Base-by-base conservation (phyloP, 306 rosid species). In the Luffa aegyptiaca region DNA sequence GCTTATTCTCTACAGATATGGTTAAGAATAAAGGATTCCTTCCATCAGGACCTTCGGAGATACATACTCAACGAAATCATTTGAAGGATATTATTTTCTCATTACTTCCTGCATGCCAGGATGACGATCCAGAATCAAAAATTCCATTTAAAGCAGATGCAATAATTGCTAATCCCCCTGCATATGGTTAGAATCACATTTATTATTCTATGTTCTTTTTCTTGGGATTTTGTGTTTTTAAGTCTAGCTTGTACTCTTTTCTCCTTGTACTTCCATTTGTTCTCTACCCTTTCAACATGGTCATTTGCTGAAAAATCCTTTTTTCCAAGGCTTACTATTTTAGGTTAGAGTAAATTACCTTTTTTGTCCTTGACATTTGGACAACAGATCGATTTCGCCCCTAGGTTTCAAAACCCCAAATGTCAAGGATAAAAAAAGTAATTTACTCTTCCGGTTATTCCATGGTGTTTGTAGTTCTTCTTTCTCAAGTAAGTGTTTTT, bases 1-100 rank as follows among this genome's bases (percentile, higher is more conserved):
- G 63, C 65, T 39, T 80, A 9, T 84, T 74, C 77, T 81, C 59
- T 84, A 77, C 92, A 95, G 98, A 95, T 90, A 95, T 95, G 98
- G 97, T 95, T 75, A 95, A 95, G 89, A 86, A 95, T 86, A 92
- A 95, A 88, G 98, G 97, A 76, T 92, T 95, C 87, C 83, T 95
- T 87, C 98, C 98, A 61, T 92, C 97, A 8, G 97, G 89, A 45
- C 97, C 97, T 85, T 88, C 93, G n/a, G 98, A 92, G 84, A 89
- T 95, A 84, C 89, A 88, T 13, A n/a, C 83, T 75, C 98, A 95
- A 84, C 89, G 97, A 84, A 85, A 83, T 70, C 97, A 95, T 83
- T 81, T 95, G 14, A 95, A 83, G 87, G 86, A 84, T 17, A 95
- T 95, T 45, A 83, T 95, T 73, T 51, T 75, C 82, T 86, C 97